Evolutionary conservation across 176 grass and related monocot species (phyloP).

Genomic region (Musa schizocarpa): DNA sequence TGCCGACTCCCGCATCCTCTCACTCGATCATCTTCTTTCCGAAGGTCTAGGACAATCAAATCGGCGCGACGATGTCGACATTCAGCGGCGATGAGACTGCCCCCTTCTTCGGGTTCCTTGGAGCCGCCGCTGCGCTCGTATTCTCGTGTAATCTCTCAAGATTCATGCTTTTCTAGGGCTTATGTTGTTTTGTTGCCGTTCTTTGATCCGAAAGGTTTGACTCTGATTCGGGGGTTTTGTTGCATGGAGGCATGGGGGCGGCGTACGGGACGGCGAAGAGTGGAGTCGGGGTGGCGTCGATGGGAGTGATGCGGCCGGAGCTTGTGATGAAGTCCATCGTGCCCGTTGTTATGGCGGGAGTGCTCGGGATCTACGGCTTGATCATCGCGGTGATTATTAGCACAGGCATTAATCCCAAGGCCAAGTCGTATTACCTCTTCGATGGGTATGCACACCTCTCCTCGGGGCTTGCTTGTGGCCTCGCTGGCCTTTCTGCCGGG

Average conservation of each 20-base stretch:
- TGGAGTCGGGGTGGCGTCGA: background rate
- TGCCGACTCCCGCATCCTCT: background rate
- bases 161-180: background rate
- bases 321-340: background rate
- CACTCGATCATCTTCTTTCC: background rate
- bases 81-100: background rate
- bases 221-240: background rate
- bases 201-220: background rate
- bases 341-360: slow-evolving; percentile 1
- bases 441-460: background rate
- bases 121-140: background rate
- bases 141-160: background rate
- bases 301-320: background rate
- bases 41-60: too few relatives aligned
- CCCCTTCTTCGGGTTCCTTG: background rate
- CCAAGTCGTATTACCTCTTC: background rate
- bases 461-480: background rate
- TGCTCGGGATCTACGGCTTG: background rate
- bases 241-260: background rate
- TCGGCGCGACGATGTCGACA: background rate
- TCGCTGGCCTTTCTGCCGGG: background rate
- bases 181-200: background rate
- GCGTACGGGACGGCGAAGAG: background rate
- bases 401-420: background rate
- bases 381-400: background rate